Conservation (phyloP, 495 filamentous ascomycete species). For the Chaetomium tenue region DNA sequence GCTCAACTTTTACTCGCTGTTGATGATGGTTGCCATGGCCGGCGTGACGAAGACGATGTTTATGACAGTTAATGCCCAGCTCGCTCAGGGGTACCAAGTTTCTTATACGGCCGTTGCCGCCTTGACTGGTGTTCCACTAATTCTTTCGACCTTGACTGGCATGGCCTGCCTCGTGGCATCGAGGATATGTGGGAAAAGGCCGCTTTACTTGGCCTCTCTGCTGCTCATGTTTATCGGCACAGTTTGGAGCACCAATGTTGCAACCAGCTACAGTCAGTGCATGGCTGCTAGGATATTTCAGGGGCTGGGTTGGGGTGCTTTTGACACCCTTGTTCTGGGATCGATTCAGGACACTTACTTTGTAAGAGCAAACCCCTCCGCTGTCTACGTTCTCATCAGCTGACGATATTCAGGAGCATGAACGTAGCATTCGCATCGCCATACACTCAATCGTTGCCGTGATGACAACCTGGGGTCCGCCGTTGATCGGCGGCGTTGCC, state of each 20-base stretch:
- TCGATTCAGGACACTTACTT: conserved; percentile 54
- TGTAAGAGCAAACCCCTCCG: conserved; percentile 35
- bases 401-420: conserved; percentile 45
- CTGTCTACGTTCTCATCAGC: neutral
- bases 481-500: conserved; percentile 49
- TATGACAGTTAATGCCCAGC: conserved; percentile 45
- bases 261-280: conserved; percentile 42
- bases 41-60: conserved; percentile 52
- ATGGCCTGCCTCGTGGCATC: conserved; percentile 41
- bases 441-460: conserved; percentile 42
- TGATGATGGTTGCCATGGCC: conserved; percentile 43
- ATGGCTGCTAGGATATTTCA: conserved; percentile 52
- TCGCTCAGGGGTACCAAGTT: conserved; percentile 41
- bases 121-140: conserved; percentile 50
- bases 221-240: conserved; percentile 46
- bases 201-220: conserved; percentile 45
- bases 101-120: conserved; percentile 47
- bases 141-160: conserved; percentile 47
- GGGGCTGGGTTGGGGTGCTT: conserved; percentile 53
- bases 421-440: conserved; percentile 41
- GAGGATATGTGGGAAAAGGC: conserved; percentile 49
- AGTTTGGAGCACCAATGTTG: conserved; percentile 49
- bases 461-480: conserved; percentile 50
- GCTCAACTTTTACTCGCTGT: conserved; percentile 43
- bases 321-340: conserved; percentile 48